These are phyloP conservation scores for Citrus medica DNA, from an alignment of 345 rosid species.

Conservation along the genomic window DNA sequence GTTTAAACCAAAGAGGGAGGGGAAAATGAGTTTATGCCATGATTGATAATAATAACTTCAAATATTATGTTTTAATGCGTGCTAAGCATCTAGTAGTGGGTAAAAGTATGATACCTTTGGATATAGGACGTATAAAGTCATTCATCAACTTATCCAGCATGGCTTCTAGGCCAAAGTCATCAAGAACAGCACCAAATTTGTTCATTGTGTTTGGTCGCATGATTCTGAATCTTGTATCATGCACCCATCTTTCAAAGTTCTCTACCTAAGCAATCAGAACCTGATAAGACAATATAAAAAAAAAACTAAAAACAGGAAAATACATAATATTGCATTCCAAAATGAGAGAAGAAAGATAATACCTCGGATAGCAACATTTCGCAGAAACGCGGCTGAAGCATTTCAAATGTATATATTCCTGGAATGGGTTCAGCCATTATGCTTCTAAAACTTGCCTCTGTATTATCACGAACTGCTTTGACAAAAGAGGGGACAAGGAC, in stretches of 20 bases:
- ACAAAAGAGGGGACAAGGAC: conserved; percentile 82
- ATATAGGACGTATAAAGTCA: conserved; percentile 70
- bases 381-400: conserved; percentile 76
- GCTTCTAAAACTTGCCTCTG: conserved; percentile 62
- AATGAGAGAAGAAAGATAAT: conserved; percentile 7
- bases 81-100: not conserved
- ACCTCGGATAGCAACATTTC: conserved; percentile 78
- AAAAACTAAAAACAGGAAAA: conserved; percentile 20
- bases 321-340: not conserved
- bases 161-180: conserved; percentile 84
- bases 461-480: conserved; percentile 51
- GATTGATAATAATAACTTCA: not conserved
- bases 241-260: conserved; percentile 85
- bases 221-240: conserved; percentile 57
- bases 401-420: conserved; percentile 76
- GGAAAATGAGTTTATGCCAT: not conserved
- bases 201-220: conserved; percentile 99
- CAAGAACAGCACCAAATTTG: conserved; percentile 87
- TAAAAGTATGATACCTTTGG: conserved; percentile 45
- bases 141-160: conserved; percentile 88
- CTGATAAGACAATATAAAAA: conserved; percentile 32
- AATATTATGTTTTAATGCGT: not conserved
- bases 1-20: not conserved
- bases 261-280: conserved; percentile 70
- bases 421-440: conserved; percentile 54